These are phyloP conservation scores for Chaetothyriales sp. DNA, from an alignment of 2,329 filamentous ascomycete species.

Conservation along the genomic window DNA sequence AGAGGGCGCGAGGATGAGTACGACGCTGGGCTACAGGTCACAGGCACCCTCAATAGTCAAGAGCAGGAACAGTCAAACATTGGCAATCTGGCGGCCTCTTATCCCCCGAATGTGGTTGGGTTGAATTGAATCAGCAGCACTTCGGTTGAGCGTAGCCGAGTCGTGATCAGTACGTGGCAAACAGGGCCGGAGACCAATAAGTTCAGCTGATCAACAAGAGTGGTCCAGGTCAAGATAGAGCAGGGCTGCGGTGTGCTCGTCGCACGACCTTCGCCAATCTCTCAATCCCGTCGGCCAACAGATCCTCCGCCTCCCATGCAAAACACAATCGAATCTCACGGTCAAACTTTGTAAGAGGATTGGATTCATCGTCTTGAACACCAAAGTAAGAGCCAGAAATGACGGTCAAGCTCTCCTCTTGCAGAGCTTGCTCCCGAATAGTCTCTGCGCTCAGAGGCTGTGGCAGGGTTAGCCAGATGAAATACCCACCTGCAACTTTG, in stretches of 20 bases:
- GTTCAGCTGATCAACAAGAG: neutral
- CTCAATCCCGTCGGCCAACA: slow-evolving; percentile 51
- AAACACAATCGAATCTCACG: slow-evolving; percentile 52
- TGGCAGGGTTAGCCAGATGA: slow-evolving; percentile 62
- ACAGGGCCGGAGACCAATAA: neutral
- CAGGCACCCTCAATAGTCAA: too few relatives aligned
- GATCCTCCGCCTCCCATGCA: slow-evolving; percentile 53
- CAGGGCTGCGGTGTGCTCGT: neutral
- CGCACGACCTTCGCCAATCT: slow-evolving; percentile 38
- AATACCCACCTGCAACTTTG: slow-evolving; percentile 61
- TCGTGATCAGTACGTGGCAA: neutral
- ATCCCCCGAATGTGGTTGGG: neutral
- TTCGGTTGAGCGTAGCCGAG: too few relatives aligned
- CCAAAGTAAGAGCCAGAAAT: slow-evolving; percentile 57
- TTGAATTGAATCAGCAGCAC: neutral
- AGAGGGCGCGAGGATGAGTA: neutral
- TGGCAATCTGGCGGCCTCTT: neutral
- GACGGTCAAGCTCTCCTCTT: slow-evolving; percentile 51
- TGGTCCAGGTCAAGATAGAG: neutral
- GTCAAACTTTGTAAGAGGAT: slow-evolving; percentile 40
- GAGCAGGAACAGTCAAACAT: neutral
- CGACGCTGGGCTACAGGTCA: neutral
- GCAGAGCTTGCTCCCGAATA: slow-evolving; percentile 42
- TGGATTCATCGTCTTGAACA: slow-evolving; percentile 40
- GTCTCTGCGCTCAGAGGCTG: slow-evolving; percentile 36